A percentile compares a stretch with the other conserved stretches of the same genome.
phyloP scores from a whole-genome alignment of 768 basidiomycete genomes.

The Mycena epipterygia region DNA sequence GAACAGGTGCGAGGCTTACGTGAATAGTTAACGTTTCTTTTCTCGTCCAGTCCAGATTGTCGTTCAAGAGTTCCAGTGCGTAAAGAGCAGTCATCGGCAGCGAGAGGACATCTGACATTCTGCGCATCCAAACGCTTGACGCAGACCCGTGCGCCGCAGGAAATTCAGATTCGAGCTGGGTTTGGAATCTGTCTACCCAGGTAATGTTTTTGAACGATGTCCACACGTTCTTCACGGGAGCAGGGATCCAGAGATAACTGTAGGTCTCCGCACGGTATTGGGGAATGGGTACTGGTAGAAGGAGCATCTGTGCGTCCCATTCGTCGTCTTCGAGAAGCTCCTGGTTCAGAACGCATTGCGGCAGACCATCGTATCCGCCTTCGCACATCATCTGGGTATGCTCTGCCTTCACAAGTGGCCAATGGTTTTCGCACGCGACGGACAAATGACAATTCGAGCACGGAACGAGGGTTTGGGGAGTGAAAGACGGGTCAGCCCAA shows the following conservation, averaged over 20 bases:
- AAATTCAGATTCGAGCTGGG: neutral
- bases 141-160: neutral
- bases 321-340: neutral
- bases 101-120: slow-evolving; percentile 43
- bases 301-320: neutral
- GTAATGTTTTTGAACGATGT: neutral
- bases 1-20: slow-evolving; percentile 30
- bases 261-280: neutral
- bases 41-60: slow-evolving; percentile 43
- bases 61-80: slow-evolving; percentile 45
- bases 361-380: neutral
- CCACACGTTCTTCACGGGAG: neutral
- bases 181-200: neutral
- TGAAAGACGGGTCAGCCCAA: neutral
- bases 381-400: neutral
- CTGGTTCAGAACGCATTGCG: neutral
- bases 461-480: neutral
- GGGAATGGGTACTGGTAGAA: neutral
- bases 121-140: slow-evolving; percentile 32
- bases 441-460: neutral
- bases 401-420: neutral
- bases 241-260: neutral
- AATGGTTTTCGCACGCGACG: neutral
- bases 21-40: slow-evolving; percentile 46
- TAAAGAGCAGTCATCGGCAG: slow-evolving; percentile 50